Base-by-base conservation (phyloP, 495 filamentous ascomycete species). In the Thozetella sp. region DNA sequence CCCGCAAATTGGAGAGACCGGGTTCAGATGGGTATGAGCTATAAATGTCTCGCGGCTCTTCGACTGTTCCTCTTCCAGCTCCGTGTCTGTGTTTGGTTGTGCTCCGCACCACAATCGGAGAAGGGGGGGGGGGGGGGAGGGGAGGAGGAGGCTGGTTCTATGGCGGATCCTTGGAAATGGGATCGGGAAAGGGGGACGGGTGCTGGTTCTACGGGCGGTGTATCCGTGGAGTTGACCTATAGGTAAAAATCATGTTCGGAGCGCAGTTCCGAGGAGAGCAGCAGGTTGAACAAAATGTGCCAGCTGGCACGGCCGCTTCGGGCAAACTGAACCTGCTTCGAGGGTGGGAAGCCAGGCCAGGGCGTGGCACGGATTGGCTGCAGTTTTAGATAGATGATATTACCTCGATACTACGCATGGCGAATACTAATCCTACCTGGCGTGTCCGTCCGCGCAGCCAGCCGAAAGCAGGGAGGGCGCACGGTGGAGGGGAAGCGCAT, bases 381-480 rank as follows among this genome's bases (percentile, higher is more conserved):
- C 6, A 15, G 30, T 37, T 63, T 63, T 57, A 54, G 63, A 63
- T 66, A 63, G 45, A 63, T 63, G 57, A 62, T 40, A 40, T 48
- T 23, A 24, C 34, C n/a, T n/a, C n/a, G n/a, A n/a, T n/a, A n/a
- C n/a, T n/a, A n/a, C n/a, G n/a, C n/a, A n/a, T n/a, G n/a, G n/a
- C n/a, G n/a, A n/a, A n/a, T n/a, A n/a, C n/a, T n/a, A n/a, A n/a
- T n/a, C n/a, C n/a, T n/a, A n/a, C n/a, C n/a, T n/a, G n/a, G n/a
- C n/a, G n/a, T n/a, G 30, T 15, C 6, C 15, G 30, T 15, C 15
- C 6, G 30, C 30, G 30, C 30, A 37, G 30, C 30, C 15, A 15
- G 15, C 6, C 6, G 30, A 37, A 37, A 6, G 6, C 30, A 15
- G 6, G 6, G 30, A 6, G 15, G 6, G 30, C 24, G 48, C 20